phyloP scores from a whole-genome alignment of 352 stramenopile genomes.

The Phytophthora chlamydospora region DNA sequence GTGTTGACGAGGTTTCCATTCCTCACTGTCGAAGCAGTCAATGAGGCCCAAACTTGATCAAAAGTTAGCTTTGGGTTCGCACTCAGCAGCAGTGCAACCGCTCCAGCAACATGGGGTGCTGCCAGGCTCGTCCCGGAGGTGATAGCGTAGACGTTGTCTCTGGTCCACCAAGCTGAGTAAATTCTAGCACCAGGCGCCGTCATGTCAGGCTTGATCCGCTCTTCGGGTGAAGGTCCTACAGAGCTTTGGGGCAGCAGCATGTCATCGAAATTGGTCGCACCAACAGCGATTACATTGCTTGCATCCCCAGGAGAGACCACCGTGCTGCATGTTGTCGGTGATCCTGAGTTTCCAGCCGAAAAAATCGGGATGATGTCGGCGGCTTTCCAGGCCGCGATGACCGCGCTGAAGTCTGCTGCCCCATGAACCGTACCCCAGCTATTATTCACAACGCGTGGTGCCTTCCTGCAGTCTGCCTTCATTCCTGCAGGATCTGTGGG shows the following conservation, averaged over 20 bases:
- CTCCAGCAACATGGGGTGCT: slow-evolving; percentile 46
- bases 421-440: slow-evolving; percentile 42
- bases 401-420: slow-evolving; percentile 32
- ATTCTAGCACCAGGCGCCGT: slow-evolving; percentile 42
- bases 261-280: slow-evolving; percentile 31
- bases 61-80: slow-evolving; percentile 34
- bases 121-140: slow-evolving; percentile 60
- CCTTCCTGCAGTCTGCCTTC: slow-evolving; percentile 48
- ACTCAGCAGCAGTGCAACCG: slow-evolving; percentile 50
- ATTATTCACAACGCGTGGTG: slow-evolving; percentile 58
- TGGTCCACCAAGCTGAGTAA: slow-evolving; percentile 42
- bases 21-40: slow-evolving; percentile 11
- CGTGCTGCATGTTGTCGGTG: slow-evolving; percentile 28
- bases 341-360: slow-evolving; percentile 45
- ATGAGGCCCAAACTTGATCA: slow-evolving; percentile 32
- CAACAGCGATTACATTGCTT: slow-evolving; percentile 49
- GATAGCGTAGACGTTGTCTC: slow-evolving; percentile 42
- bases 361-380: slow-evolving; percentile 57
- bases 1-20: slow-evolving; percentile 15
- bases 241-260: slow-evolving; percentile 38
- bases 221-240: slow-evolving; percentile 35
- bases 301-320: slow-evolving; percentile 39
- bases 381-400: slow-evolving; percentile 43
- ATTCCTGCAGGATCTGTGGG: slow-evolving; percentile 44
- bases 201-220: slow-evolving; percentile 51